Base-by-base conservation (phyloP, 306 rosid genomes). In the Cucurbita argyrosperma region DNA sequence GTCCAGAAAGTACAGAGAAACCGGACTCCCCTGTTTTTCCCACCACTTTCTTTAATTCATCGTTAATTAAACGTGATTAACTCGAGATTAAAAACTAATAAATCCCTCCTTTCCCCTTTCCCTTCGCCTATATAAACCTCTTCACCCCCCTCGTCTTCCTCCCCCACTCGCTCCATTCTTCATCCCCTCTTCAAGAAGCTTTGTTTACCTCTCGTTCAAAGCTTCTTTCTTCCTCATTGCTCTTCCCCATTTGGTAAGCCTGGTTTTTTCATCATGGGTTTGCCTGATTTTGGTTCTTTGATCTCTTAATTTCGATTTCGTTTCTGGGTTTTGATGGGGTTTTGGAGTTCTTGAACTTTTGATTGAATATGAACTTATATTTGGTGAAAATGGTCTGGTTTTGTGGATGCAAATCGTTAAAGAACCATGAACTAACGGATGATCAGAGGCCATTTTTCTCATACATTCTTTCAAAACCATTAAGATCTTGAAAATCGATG, bases 121-220 rank as follows among this genome's bases (percentile, higher is more conserved):
- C 52, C 9, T 63, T 51, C 19, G 18, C 73, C 79, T 76, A 64
- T 76, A 51, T 64, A 76, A 76, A 15, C 63, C 78, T 71, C 56
- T 78, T 73, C 72, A 71, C 47, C 21, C 83, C 74, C 71, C 78
- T 50, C 45, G 18, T 72, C 83, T 72, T 74, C 69, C 71, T 64
- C 63, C 77, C 81, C 82, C 62, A 59, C 55, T 64, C 76, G 58
- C 66, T 71, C 72, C 68, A 60, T 39, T 14, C 75, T 75, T 72
- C 43, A 68, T 26, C 26, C 23, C 0, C 52, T 76, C 45, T 0
- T 76, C 37, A 4, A 38, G 47, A 69, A 7, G 76, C 60, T 37
- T 63, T 71, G 30, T 59, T 7, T 59, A 5, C 10, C 15, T 59
- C 81, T 66, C 53, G 35, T 19, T 23, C 10, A 9, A 43, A 43